phyloP scores from a whole-genome alignment of 2,329 filamentous ascomycete genomes.

The Alternaria ventricosa region DNA sequence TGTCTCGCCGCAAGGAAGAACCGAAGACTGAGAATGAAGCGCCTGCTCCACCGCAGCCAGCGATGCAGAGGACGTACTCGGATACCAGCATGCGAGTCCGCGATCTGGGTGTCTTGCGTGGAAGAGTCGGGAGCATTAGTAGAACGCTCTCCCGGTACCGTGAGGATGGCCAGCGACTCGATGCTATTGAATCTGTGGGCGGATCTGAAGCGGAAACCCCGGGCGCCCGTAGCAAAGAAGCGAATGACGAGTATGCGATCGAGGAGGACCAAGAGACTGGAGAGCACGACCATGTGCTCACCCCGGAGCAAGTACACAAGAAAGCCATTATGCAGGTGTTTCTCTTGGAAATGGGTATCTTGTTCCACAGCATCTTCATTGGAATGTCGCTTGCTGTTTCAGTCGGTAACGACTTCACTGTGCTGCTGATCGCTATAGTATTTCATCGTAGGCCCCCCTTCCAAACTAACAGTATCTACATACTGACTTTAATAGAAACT shows the following conservation, averaged over 20 bases:
- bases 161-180: slow-evolving; percentile 31
- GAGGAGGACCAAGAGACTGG: slow-evolving; percentile 34
- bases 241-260: slow-evolving; percentile 28
- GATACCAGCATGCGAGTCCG: slow-evolving; percentile 34
- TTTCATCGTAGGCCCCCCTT: slow-evolving; percentile 56
- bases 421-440: slow-evolving; percentile 65
- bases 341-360: slow-evolving; percentile 65
- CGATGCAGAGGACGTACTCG: slow-evolving; percentile 25
- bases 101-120: slow-evolving; percentile 30
- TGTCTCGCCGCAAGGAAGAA: slow-evolving; percentile 22
- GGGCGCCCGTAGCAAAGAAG: slow-evolving; percentile 42
- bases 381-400: slow-evolving; percentile 66
- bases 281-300: slow-evolving; percentile 19
- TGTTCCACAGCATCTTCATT: slow-evolving; percentile 69
- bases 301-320: slow-evolving; percentile 33
- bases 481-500: slow-evolving; percentile 59
- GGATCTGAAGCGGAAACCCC: slow-evolving; percentile 51
- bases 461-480: not conserved
- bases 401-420: slow-evolving; percentile 60
- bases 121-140: slow-evolving; percentile 35
- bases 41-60: slow-evolving; percentile 5
- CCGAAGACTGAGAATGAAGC: slow-evolving; percentile 4
- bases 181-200: slow-evolving; percentile 54
- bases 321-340: slow-evolving; percentile 44
- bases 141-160: slow-evolving; percentile 39